Evolutionary conservation across 2,329 filamentous ascomycete genomes (phyloP), one percentile per base, ranked within the genome.

Genomic region (Arthrobotrys megalospora): DNA sequence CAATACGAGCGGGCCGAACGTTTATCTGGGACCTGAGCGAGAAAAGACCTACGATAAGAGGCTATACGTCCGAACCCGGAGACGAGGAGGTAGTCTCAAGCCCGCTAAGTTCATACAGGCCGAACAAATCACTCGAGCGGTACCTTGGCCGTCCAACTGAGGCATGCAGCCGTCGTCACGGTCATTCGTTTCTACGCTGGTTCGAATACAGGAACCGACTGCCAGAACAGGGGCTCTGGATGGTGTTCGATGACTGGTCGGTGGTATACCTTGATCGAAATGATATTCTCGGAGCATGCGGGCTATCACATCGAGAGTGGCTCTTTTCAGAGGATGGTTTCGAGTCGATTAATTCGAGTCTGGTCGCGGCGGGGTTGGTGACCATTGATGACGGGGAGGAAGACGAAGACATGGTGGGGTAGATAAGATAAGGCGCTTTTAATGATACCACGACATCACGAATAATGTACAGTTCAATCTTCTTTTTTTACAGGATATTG

Each of bases 11-110:
- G 0, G 81, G 81, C 21, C 81, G 80, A 52, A 78, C 80, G 50
- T 82, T 82, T 76, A 64, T 82, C 12, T 82, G 81, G 81, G 79
- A 82, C 60, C 48, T 82, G n/a, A 58, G 62, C 6, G 62, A 79
- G 36, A 48, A 75, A 50, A 16, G 70, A 10, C 70, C 70, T 21
- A 68, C 53, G 10, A 75, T 75, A n/a, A 75, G 48, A 41, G 70
- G 70, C 10, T 75, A 75, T 41, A 63, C 63, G 4, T 75, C 63
- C 16, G 70, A 75, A 12, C 43, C 28, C 16, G 48, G 34, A 14
- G 52, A 68, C 24, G 45, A 68, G 19, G 63, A 60, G 6, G 14
- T 19, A 36, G 21, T 16, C 2, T 62, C 52, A 16, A 60, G 12
- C 10, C 19, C 47, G 11, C 32, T 21, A 28, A 38, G 58, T 3